Evolutionary conservation across 805 yeast genomes (phyloP).

Genomic region (Saturnispora halmiae): DNA sequence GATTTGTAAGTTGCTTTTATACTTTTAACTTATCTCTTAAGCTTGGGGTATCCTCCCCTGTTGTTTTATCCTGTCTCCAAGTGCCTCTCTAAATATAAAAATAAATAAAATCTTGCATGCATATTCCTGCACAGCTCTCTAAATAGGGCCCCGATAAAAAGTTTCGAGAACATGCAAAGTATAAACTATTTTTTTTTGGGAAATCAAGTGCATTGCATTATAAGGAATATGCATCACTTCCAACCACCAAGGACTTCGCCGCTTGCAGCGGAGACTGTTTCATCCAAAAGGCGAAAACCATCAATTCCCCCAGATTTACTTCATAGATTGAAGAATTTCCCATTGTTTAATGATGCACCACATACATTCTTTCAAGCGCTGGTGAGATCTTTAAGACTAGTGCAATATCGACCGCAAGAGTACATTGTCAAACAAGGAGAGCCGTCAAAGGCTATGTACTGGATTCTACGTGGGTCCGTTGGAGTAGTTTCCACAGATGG

Average conservation of each 20-base stretch:
- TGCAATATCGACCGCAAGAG: slow-evolving; percentile 59
- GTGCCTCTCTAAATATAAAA: too few relatives aligned
- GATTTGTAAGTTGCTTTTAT: slow-evolving; percentile 10
- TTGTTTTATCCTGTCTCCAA: too few relatives aligned
- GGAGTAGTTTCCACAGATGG: slow-evolving; percentile 74
- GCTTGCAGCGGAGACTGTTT: background rate
- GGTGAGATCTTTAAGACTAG: slow-evolving; percentile 46
- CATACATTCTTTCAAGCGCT: slow-evolving; percentile 51
- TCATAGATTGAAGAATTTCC: slow-evolving; percentile 45
- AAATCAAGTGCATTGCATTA: background rate
- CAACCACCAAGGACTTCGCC: slow-evolving; percentile 6
- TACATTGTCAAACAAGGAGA: slow-evolving; percentile 65
- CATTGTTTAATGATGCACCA: slow-evolving; percentile 62
- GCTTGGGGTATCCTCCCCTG: too few relatives aligned
- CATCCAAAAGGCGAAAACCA: background rate
- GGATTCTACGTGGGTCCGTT: slow-evolving; percentile 70
- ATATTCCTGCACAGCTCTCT: too few relatives aligned
- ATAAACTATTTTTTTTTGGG: background rate
- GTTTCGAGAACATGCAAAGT: too few relatives aligned
- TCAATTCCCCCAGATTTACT: slow-evolving; percentile 46
- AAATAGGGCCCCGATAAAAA: too few relatives aligned
- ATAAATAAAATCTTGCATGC: too few relatives aligned
- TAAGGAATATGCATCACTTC: background rate
- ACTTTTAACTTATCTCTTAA: too few relatives aligned
- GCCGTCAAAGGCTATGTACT: slow-evolving; percentile 67